Conservation (phyloP, 495 filamentous ascomycete species). For the Penicillium verhagenii region DNA sequence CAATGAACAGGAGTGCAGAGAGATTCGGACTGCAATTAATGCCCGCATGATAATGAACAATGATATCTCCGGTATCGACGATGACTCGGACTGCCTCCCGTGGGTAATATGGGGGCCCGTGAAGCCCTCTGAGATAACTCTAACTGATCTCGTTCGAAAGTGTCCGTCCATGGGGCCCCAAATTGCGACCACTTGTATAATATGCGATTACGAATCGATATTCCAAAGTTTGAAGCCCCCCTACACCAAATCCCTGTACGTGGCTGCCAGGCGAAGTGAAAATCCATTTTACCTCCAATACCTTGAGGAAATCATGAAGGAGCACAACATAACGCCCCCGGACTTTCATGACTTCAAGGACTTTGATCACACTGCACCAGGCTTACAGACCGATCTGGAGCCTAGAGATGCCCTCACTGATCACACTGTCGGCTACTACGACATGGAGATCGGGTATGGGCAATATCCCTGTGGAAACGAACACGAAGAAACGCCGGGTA, state of each 20-base stretch:
- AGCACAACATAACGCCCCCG: constrained; percentile 7
- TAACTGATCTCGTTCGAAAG: constrained; percentile 13
- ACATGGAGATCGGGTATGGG: constrained; percentile 9
- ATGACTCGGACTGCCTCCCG: constrained; percentile 18
- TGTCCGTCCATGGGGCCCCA: constrained; percentile 18
- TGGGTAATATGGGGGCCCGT: constrained; percentile 21
- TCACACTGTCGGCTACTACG: constrained; percentile 7
- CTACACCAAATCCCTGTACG: constrained; percentile 12
- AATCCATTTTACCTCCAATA: constrained; percentile 20
- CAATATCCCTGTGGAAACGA: constrained; percentile 7
- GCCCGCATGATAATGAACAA: constrained; percentile 23
- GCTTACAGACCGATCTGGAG: constrained; percentile 21
- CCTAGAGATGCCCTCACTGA: constrained; percentile 9
- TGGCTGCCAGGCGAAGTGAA: constrained; percentile 15
- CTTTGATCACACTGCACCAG: constrained; percentile 8
- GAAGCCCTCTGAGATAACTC: constrained; percentile 10
- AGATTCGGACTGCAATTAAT: constrained; percentile 22
- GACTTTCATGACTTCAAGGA: constrained; percentile 9
- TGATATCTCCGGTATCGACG: constrained; percentile 16
- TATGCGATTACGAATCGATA: constrained; percentile 13
- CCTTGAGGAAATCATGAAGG: constrained; percentile 13
- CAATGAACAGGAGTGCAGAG: constrained; percentile 9
- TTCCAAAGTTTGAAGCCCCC: constrained; percentile 15
- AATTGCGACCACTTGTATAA: constrained; percentile 17
- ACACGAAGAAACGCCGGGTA: constrained; percentile 8